Evolutionary conservation across 176 grass and related monocot genomes (phyloP).

Genomic region (Carex parvula): DNA sequence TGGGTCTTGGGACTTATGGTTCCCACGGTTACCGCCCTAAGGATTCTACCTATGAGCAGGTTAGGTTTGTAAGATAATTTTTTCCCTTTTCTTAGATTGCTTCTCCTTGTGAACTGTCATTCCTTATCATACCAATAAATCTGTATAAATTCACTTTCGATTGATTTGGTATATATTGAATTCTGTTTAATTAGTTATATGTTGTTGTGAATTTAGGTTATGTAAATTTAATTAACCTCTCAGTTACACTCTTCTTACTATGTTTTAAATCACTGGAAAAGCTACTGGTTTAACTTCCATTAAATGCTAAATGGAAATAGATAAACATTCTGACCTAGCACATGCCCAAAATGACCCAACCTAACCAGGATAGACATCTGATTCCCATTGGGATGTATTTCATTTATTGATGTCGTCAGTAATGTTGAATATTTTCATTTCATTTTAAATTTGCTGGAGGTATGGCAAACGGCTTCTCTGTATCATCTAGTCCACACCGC

Average conservation of each 20-base stretch:
- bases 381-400: neutral
- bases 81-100: neutral
- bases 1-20: constrained; percentile 85
- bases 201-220: neutral
- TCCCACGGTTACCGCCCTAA: constrained; percentile 67
- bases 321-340: neutral
- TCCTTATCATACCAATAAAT: neutral
- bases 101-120: neutral
- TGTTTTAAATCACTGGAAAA: neutral
- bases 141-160: neutral
- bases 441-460: constrained; percentile 34
- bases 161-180: neutral
- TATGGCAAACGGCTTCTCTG: constrained; percentile 84
- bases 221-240: neutral
- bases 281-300: neutral
- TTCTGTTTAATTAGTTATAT: neutral
- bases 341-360: neutral
- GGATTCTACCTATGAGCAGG: constrained; percentile 73
- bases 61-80: constrained; percentile 15
- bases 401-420: neutral
- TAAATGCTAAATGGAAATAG: neutral
- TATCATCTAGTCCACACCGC: constrained; percentile 92
- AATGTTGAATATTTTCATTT: neutral
- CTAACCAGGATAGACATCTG: neutral
- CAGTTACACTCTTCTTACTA: neutral